Conservation (phyloP, 2,329 filamentous ascomycete genomes). For the Hypocrella siamensis region DNA sequence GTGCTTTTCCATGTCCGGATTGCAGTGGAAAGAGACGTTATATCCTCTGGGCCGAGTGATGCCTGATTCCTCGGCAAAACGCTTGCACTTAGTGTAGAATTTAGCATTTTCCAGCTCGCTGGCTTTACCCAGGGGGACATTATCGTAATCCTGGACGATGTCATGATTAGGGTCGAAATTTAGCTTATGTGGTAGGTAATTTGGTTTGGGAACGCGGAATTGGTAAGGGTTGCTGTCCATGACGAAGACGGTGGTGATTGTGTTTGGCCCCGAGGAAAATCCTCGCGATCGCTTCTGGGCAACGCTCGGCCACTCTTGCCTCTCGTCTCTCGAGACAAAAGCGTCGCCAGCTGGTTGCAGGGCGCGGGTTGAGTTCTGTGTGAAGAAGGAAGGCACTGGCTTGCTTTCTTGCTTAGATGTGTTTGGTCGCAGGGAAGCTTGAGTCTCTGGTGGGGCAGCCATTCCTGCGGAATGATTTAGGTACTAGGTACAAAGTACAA, state of each 20-base stretch:
- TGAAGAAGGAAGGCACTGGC: no score
- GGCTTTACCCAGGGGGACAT: slow-evolving; percentile 31
- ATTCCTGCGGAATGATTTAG: no score
- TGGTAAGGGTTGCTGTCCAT: slow-evolving; percentile 31
- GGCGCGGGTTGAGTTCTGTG: no score
- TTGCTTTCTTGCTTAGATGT: no score
- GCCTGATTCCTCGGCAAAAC: slow-evolving; percentile 42
- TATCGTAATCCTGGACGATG: slow-evolving; percentile 35
- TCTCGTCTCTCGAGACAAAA: no score
- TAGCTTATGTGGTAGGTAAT: slow-evolving; percentile 41
- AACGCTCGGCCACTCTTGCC: no score
- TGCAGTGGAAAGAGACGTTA: slow-evolving; percentile 89
- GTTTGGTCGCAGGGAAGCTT: no score
- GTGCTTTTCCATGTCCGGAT: slow-evolving; percentile 86
- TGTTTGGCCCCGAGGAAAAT: no score
- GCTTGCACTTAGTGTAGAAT: slow-evolving; percentile 42
- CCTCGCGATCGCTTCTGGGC: no score
- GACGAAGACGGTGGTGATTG: neutral
- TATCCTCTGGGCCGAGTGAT: slow-evolving; percentile 73
- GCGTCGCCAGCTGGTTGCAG: no score
- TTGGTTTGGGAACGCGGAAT: slow-evolving; percentile 39
- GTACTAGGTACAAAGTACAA: no score
- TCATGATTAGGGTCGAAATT: slow-evolving; percentile 34
- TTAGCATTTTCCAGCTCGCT: slow-evolving; percentile 38
- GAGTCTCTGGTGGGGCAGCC: no score